A percentile compares a stretch with the other conserved stretches of the same genome.
Evolutionary conservation across 2,329 filamentous ascomycete species (phyloP).

Genomic region (Sclerotinia sclerotiorum): DNA sequence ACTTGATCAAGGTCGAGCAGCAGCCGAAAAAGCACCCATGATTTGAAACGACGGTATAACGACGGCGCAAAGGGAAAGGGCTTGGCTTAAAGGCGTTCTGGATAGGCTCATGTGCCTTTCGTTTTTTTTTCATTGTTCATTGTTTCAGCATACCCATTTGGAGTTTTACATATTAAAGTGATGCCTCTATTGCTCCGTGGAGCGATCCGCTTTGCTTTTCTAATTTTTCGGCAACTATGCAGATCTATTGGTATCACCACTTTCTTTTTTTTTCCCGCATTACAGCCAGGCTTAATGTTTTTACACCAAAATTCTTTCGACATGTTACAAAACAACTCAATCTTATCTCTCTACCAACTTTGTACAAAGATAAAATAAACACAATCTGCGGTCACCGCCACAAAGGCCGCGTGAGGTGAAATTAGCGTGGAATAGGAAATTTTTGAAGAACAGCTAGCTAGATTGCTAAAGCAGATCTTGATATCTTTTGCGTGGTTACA

Average conservation of each 20-base stretch:
- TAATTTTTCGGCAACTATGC: conserved; percentile 17
- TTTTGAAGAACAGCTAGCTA: conserved; percentile 1
- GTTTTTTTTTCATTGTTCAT: conserved; percentile 33
- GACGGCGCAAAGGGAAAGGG: conserved; percentile 32
- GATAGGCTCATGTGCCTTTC: conserved; percentile 35
- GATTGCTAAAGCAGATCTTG: not conserved
- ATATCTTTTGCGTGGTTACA: conserved; percentile 5
- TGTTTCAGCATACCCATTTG: conserved; percentile 35
- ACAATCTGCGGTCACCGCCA: conserved; percentile 20
- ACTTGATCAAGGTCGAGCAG: conserved; percentile 37
- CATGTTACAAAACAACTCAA: conserved; percentile 10
- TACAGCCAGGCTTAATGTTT: conserved; percentile 23
- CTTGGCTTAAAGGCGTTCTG: conserved; percentile 37
- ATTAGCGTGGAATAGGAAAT: conserved; percentile 2
- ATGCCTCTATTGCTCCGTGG: conserved; percentile 14
- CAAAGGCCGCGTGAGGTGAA: conserved; percentile 15
- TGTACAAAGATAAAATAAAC: conserved; percentile 20
- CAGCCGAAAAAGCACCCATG: conserved; percentile 36
- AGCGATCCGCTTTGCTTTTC: conserved; percentile 18
- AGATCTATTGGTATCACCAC: conserved; percentile 11
- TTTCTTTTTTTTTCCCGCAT: conserved; percentile 18
- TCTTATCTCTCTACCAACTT: conserved; percentile 13
- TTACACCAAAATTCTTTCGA: conserved; percentile 17
- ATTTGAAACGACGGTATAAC: conserved; percentile 34
- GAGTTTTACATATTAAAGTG: conserved; percentile 30